These are phyloP conservation scores for Clonostachys chloroleuca DNA, from an alignment of 2,329 filamentous ascomycete genomes.

Conservation along the genomic window DNA sequence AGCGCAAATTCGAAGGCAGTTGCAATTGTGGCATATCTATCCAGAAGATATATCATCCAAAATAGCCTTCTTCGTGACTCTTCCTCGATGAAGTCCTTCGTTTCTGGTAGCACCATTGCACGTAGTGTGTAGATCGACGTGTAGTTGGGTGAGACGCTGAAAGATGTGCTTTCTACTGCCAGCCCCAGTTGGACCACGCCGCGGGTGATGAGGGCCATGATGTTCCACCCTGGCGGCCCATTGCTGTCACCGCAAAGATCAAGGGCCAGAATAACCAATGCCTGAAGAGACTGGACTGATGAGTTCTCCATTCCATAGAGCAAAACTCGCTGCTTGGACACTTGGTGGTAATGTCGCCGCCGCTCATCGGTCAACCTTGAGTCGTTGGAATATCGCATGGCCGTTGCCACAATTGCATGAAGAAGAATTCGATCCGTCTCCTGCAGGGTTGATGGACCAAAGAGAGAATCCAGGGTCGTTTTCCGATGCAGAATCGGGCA, in stretches of 20 bases:
- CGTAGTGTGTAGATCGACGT: conserved; percentile 86
- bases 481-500: conserved; percentile 87
- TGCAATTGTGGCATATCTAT: conserved; percentile 84
- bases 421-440: conserved; percentile 80
- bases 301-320: conserved; percentile 87
- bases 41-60: conserved; percentile 91
- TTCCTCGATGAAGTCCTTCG: conserved; percentile 83
- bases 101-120: conserved; percentile 79
- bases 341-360: conserved; percentile 70
- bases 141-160: conserved; percentile 72
- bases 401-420: conserved; percentile 86
- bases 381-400: conserved; percentile 79
- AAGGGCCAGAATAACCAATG: conserved; percentile 79
- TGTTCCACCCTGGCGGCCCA: conserved; percentile 87
- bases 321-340: conserved; percentile 81
- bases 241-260: conserved; percentile 85
- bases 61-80: conserved; percentile 81
- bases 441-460: conserved; percentile 70
- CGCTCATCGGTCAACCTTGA: conserved; percentile 67
- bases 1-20: conserved; percentile 91
- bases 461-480: conserved; percentile 76
- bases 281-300: conserved; percentile 82
- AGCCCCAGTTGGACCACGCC: conserved; percentile 86
- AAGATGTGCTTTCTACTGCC: conserved; percentile 76
- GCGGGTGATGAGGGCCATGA: conserved; percentile 82